Evolutionary conservation across 2,329 filamentous ascomycete species (phyloP), one percentile per base, ranked within the genome.

Genomic region (Trichoderma harzianum): DNA sequence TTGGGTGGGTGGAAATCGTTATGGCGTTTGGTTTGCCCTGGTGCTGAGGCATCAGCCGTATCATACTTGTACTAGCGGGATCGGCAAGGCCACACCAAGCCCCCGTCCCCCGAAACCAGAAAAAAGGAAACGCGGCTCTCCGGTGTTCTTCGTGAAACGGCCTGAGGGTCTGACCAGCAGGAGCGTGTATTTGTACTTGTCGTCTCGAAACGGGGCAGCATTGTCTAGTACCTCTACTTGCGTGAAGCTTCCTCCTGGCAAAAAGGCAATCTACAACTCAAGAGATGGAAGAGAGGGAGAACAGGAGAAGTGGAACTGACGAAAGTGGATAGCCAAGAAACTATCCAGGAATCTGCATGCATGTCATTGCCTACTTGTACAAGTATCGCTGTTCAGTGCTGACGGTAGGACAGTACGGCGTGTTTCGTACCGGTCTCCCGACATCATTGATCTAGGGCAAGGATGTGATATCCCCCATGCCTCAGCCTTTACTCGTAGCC

Each of bases 331-430:
- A 32, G 55, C 39, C 10, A 26, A 12, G 30, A 32, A 12, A n/a
- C 53, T 24, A 60, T 60, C 65, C 65, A 68, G 65, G 65, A 68
- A 68, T 60, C 53, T 68, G 65, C 65, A 68, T 68, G 65, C 65
- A 68, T 58, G 55, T 68, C 65, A 68, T 68, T 60, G 65, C 65
- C 55, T n/a, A 55, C 51, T 32, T 58, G 55, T 58, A 51, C 43
- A 51, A 51, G 47, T 58, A 60, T 60, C 53, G 65, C 55, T 24
- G 34, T 30, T 68, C 65, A n/a, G 36, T 34, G 65, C 65, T 68
- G 65, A 68, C 65, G 43, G 43, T 51, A 68, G 53, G 7, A n/a
- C n/a, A 14, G 63, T 66, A 66, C 51, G 34, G 21, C 51, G 21
- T 55, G 53, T 51, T 55, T 64, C 18, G 26, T 51, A 32, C 28